Conservation (phyloP, 1,284 basidiomycete species). For the Microstroma glucosiphilum region DNA sequence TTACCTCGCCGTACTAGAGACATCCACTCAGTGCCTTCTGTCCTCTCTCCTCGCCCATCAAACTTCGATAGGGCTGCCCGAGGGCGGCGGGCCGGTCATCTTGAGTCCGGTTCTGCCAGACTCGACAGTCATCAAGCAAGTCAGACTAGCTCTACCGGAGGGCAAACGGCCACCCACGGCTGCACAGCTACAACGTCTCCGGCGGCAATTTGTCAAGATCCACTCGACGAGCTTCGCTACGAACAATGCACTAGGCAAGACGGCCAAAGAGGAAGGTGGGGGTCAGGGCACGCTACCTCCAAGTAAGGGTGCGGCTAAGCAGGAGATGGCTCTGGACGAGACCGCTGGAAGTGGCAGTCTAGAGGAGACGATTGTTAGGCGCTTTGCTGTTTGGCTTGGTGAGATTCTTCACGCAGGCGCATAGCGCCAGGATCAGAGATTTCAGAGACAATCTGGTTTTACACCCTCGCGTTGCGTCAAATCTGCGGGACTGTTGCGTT, state of each 20-base stretch:
- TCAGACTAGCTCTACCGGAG: constrained; percentile 24
- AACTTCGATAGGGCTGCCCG: too few species aligned
- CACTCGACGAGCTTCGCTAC: constrained; percentile 33
- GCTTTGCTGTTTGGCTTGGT: constrained; percentile 13
- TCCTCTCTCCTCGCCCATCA: constrained; percentile 7
- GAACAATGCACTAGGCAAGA: constrained; percentile 29
- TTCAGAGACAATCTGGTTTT: too few species aligned
- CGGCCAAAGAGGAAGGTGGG: constrained; percentile 22
- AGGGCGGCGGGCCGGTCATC: too few species aligned
- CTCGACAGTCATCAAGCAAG: constrained; percentile 11
- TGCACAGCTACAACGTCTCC: constrained; percentile 33
- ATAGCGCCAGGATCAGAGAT: background rate
- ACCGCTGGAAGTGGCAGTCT: background rate
- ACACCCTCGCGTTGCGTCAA: too few species aligned
- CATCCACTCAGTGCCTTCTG: constrained; percentile 26
- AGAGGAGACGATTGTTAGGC: constrained; percentile 15
- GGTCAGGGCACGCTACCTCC: constrained; percentile 1
- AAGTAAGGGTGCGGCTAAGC: constrained; percentile 3
- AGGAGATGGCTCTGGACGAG: background rate
- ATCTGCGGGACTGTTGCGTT: too few species aligned
- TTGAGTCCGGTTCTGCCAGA: background rate
- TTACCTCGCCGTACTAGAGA: constrained; percentile 51
- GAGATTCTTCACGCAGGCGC: constrained; percentile 8
- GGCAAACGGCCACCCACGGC: constrained; percentile 23
- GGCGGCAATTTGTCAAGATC: constrained; percentile 43